Evolutionary conservation across 306 rosid species (phyloP), one percentile per base, ranked within the genome.

Genomic region (Gastrolobium villosum): DNA sequence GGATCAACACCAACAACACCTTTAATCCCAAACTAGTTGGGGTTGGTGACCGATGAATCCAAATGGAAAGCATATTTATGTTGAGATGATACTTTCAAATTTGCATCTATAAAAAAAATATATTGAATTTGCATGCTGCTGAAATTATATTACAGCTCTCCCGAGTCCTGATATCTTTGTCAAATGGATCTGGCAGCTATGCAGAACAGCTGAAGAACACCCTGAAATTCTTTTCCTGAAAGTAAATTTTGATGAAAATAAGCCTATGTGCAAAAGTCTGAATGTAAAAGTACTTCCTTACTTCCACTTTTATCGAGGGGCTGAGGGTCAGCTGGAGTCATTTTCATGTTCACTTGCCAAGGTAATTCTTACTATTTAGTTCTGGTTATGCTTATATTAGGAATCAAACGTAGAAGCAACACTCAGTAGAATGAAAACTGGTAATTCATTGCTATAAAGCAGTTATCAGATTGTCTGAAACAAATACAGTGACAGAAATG

Each of bases 281-380:
- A 93, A 91, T 63, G 99, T 96, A 64, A 96, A 82, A 93, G 98
- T 93, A 59, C 98, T 96, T 85, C 99, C 99, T 70, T 96, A 79
- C 80, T 96, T 96, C 90, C 99, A 93, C 83, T 96, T 96, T 59
- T 96, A 96, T 80, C 95, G 98, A 62, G 99, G 97, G 70, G 97
- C 98, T 13, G 96, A 93, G 28, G 97, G 99, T 43, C 96, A 89
- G 77, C 84, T 93, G 65, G 98, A 96, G 78, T 82, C 99, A 34
- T 96, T 96, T 87, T 96, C 98, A 7, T 96, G 99, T 86, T 96
- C 98, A 60, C 99, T 96, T 52, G 97, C 97, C 52, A 96, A 96
- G 97, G 99, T 96, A 86, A 53, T 84, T 66, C 46, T 75, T 75
- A 55, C 30, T 28, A 74, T 53, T 67, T 28, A 78, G 55, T 54